Evolutionary conservation across 768 basidiomycete genomes (phyloP).

Genomic region (Saitozyma sp.): DNA sequence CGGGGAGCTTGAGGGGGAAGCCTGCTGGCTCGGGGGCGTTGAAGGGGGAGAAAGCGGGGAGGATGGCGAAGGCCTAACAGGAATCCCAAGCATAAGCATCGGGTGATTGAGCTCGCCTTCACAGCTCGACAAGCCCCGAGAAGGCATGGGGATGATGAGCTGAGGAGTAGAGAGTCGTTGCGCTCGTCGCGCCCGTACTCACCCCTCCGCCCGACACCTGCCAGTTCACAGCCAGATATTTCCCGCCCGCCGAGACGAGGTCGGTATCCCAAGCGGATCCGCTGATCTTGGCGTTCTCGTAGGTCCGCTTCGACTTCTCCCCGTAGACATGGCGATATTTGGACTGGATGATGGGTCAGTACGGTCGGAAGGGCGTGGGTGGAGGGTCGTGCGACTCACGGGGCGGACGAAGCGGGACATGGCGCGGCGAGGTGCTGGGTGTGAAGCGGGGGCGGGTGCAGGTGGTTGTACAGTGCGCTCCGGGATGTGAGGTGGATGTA

Average conservation of each 20-base stretch:
- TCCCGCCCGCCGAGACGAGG: slow-evolving; percentile 77
- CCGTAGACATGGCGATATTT: slow-evolving; percentile 96
- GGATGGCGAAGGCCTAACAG: slow-evolving; percentile 75
- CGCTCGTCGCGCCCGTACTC: slow-evolving; percentile 7
- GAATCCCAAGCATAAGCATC: background rate
- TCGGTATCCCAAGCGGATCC: slow-evolving; percentile 97
- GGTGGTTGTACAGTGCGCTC: no score
- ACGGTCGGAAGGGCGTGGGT: background rate
- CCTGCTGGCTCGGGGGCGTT: slow-evolving; percentile 61
- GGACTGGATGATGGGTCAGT: slow-evolving; percentile 53
- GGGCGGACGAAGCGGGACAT: slow-evolving; percentile 87
- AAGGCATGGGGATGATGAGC: no score
- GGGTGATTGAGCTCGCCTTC: background rate
- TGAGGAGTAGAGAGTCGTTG: background rate
- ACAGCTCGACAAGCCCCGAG: no score
- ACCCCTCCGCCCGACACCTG: slow-evolving; percentile 57
- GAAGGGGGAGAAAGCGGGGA: slow-evolving; percentile 66
- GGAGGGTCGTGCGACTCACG: slow-evolving; percentile 15
- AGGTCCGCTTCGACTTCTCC: slow-evolving; percentile 69
- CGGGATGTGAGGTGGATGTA: no score
- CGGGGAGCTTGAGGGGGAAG: slow-evolving; percentile 79
- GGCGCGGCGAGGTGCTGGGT: background rate
- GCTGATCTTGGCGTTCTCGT: slow-evolving; percentile 64
- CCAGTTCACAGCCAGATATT: slow-evolving; percentile 93
- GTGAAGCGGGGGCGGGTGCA: no score